These are phyloP conservation scores for Calycina herbarum DNA, from an alignment of 2,329 filamentous ascomycete genomes.

Conservation along the genomic window DNA sequence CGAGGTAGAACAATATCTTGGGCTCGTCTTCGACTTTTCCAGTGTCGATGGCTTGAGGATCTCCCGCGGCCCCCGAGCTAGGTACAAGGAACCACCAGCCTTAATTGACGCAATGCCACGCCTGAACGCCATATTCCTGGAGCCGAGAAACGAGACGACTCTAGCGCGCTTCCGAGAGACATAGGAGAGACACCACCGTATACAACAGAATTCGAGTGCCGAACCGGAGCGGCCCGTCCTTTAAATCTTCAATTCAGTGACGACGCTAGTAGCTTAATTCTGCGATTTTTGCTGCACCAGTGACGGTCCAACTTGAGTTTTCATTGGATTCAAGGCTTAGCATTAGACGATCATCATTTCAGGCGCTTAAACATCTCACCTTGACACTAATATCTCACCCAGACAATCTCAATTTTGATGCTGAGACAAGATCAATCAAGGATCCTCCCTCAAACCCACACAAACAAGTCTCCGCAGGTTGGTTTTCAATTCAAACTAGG, in stretches of 20 bases:
- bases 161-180: background rate
- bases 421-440: background rate
- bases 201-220: too few species aligned
- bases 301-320: background rate
- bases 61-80: background rate
- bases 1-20: too few species aligned
- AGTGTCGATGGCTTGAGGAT: background rate
- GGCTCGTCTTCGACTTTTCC: too few species aligned
- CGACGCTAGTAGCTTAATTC: background rate
- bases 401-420: background rate
- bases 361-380: background rate
- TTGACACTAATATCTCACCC: background rate
- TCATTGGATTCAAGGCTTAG: background rate
- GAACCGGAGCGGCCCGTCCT: background rate
- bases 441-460: background rate
- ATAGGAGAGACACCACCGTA: background rate
- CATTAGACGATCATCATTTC: background rate
- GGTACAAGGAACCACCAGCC: background rate
- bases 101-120: background rate
- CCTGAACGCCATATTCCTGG: background rate
- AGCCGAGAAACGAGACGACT: background rate
- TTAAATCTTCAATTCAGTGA: too few species aligned
- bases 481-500: too few species aligned
- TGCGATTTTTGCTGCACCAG: background rate
- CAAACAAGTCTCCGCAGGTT: too few species aligned